A percentile compares a stretch with the other conserved stretches of the same genome.
These are phyloP conservation scores for Backusella westeae DNA, from an alignment of 192 early-diverging fungal species.

Conservation along the genomic window DNA sequence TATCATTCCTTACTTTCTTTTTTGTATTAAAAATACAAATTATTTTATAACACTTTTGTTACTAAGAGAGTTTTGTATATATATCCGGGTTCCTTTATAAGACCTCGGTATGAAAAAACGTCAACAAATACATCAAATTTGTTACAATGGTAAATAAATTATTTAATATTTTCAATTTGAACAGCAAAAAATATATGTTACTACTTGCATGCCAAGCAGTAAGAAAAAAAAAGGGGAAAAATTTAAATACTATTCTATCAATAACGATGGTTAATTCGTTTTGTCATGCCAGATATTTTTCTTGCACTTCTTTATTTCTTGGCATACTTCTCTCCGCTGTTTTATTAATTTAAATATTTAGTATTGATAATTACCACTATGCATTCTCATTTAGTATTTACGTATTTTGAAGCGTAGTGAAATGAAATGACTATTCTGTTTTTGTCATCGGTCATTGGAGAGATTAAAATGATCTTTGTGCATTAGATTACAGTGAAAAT, in stretches of 20 bases:
- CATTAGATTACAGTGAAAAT: neutral
- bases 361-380: too few species aligned
- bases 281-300: neutral
- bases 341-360: too few species aligned
- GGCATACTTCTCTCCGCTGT: too few species aligned
- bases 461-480: neutral
- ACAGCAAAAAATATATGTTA: neutral
- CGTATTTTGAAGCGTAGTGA: neutral
- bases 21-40: neutral
- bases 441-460: neutral
- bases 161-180: neutral
- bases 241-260: neutral
- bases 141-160: neutral
- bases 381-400: too few species aligned
- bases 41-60: too few species aligned
- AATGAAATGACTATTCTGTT: neutral
- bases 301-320: too few species aligned
- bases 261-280: neutral
- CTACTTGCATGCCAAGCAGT: neutral
- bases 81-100: neutral
- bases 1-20: neutral
- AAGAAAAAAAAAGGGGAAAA: neutral
- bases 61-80: too few species aligned
- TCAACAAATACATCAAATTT: neutral
- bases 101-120: neutral